A percentile compares a stretch with the other conserved stretches of the same genome.
These are phyloP conservation scores for Fomitopsis pinicola DNA, from an alignment of 1,284 basidiomycete genomes.

Conservation along the genomic window DNA sequence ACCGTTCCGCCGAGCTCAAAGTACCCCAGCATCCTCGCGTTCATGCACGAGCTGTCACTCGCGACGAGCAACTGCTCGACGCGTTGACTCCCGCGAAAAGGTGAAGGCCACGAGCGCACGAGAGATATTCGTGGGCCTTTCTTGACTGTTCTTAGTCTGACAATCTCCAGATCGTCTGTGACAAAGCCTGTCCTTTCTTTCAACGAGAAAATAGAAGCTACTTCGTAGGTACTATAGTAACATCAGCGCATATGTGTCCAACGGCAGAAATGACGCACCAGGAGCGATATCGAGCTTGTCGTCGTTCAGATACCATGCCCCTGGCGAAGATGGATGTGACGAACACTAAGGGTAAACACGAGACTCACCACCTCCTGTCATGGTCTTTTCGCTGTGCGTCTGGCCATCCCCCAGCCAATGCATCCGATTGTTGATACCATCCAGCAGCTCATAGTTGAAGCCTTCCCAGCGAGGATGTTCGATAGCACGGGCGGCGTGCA, in stretches of 20 bases:
- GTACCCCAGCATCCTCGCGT: constrained; percentile 5
- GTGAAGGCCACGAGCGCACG: too few relatives aligned
- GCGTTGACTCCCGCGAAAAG: too few relatives aligned
- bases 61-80: constrained; percentile 8
- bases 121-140: too few relatives aligned
- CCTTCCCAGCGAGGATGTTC: constrained; percentile 63
- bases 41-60: constrained; percentile 10
- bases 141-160: too few relatives aligned
- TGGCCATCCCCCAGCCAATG: constrained; percentile 59
- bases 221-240: neutral
- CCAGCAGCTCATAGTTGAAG: constrained; percentile 48
- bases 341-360: neutral
- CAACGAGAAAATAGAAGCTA: neutral
- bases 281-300: constrained; percentile 27
- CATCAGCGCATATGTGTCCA: neutral
- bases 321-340: constrained; percentile 20
- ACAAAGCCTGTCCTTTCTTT: too few relatives aligned
- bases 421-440: constrained; percentile 42
- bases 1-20: constrained; percentile 8
- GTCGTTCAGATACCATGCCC: constrained; percentile 41
- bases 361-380: constrained; percentile 44
- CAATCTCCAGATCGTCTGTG: too few relatives aligned
- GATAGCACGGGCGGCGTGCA: constrained; percentile 48
- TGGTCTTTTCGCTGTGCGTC: constrained; percentile 39
- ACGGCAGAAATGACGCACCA: constrained; percentile 4